Evolutionary conservation across 2,329 filamentous ascomycete genomes (phyloP), one percentile per base, ranked within the genome.

Genomic region (Penicillium vulpinum): DNA sequence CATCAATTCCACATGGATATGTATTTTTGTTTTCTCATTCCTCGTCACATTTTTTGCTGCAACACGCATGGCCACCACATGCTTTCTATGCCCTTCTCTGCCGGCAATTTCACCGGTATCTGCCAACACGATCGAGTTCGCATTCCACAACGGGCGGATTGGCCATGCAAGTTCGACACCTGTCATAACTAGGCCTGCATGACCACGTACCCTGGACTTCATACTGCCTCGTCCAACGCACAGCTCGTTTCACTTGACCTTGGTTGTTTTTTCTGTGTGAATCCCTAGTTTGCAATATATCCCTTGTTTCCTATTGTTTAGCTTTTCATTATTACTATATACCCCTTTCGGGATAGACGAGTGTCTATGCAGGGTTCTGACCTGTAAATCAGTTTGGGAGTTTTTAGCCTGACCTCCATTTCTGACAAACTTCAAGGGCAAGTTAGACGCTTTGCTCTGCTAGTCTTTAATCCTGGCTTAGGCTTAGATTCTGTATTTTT

Each of bases 231-330:
- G 39, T 29, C 29, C 15, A 39, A 41, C 7, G 15, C 49, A 26
- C 21, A 36, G 18, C 18, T 35, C 29, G 43, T n/a, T 44, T 40
- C 36, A 4, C 10, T 33, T 47, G 33, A 28, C 33, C 36, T 36
- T 35, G 24, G 6, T 44, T 45, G 8, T 8, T 9, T 39, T 40
- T 16, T 4, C 29, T 48, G 21, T n/a, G 13, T 11, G 3, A 46
- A 33, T 16, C 15, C 22, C 21, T 24, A 26, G n/a, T 56, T 39
- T 21, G n/a, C 13, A n/a, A 24, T 26, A 15, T 26, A 58, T 56
- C 63, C 63, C 63, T 65, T 64, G 63, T 54, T 65, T 41, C 36
- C 24, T 26, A n/a, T 18, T 26, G 11, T n/a, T 36, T n/a, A n/a
- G n/a, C n/a, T n/a, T n/a, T n/a, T 16, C 2, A 43, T 8, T 26